Evolutionary conservation across 192 early-diverging fungal species (phyloP), one percentile per base, ranked within the genome.

Genomic region (Dissophora globulifera): DNA sequence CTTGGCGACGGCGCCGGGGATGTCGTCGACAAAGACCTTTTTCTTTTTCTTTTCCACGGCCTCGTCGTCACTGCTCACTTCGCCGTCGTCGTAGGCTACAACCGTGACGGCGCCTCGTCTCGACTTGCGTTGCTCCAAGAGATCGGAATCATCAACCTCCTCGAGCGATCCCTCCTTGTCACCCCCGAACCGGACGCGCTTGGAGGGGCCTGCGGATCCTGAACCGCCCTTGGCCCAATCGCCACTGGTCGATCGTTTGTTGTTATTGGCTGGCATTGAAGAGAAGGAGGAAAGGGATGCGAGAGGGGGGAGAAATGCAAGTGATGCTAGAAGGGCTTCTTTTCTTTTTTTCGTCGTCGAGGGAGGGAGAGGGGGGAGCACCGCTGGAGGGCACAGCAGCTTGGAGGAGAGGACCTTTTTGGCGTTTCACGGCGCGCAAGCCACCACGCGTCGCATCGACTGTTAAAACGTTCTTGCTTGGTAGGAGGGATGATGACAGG

Each of bases 51-150:
- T 53, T 2, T 68, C 58, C 27, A 51, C 27, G 12, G 57, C 63
- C 27, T 65, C 66, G 2, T 80, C 82, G 26, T 79, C 79, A 51
- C 71, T 78, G 53, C 62, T 75, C 10, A 53, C 81, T 22, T 60
- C 69, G 4, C 80, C 83, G 11, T 49, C 67, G 11, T 76, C 69
- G 46, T 86, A 82, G 32, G 79, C 79, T 45, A 86, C 83, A 2
- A 79, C 57, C 11, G 81, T 83, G 27, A 88, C 81, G 12, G 67
- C 81, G 16, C 86, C 82, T 10, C 83, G 78, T 11, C 86, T 75
- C 25, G 26, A 25, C 62, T 84, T 85, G 35, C 79, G 78, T 25
- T 67, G 53, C 55, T 88, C 86, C n/a, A 88, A 41, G 2, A 67
- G 53, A n/a, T 79, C 80, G 41, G 82, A 75, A 56, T 85, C 82